Percentiles rank a stretch among this genome's conserved stretches.
These are phyloP conservation scores for Ichthyophthirius multifiliis DNA, from an alignment of 169 alveolate species.

Conservation along the genomic window DNA sequence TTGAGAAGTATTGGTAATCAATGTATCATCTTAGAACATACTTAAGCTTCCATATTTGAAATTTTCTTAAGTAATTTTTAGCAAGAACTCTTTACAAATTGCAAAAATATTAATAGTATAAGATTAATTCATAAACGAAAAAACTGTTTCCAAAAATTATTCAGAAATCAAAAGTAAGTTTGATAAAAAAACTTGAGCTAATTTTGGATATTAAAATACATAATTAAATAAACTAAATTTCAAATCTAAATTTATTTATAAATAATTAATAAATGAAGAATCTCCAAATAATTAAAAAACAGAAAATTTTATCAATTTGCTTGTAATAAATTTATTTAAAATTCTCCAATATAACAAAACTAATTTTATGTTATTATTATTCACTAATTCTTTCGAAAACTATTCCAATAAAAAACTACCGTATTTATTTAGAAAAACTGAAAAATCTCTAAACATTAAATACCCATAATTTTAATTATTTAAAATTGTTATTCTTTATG, in stretches of 20 bases:
- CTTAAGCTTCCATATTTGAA: not conserved
- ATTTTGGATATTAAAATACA: not conserved
- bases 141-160: not conserved
- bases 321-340: not conserved
- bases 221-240: not conserved
- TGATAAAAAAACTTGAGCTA: not conserved
- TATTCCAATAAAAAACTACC: not conserved
- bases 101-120: not conserved
- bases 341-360: constrained; percentile 6
- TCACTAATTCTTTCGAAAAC: not conserved
- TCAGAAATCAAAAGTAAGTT: not conserved
- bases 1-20: not conserved
- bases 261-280: not conserved
- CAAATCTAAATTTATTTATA: not conserved
- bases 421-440: not conserved
- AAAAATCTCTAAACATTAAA: not conserved
- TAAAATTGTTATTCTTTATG: not conserved
- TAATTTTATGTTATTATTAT: not conserved
- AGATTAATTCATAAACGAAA: not conserved
- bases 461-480: not conserved
- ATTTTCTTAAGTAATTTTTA: not conserved
- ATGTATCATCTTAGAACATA: not conserved
- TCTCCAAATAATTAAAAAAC: not conserved
- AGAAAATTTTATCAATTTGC: not conserved
- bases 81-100: not conserved